Evolutionary conservation across 2,329 filamentous ascomycete species (phyloP), one percentile per base, ranked within the genome.

Genomic region (Fusarium sambucinum): DNA sequence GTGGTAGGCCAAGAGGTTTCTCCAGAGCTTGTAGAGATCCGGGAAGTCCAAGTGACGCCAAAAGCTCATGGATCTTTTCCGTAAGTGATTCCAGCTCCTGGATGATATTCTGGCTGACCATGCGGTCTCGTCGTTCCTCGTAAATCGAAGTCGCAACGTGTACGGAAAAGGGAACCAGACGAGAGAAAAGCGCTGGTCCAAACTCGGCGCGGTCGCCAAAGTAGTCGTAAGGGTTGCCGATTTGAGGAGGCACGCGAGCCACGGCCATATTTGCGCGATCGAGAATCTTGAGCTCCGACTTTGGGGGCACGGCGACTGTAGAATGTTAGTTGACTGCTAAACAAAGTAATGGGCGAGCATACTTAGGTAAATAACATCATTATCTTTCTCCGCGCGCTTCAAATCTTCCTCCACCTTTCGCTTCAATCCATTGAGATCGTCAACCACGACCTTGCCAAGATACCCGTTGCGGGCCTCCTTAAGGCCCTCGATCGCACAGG

Each of bases 71-170:
- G 0, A 98, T 85, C 66, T 90, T 89, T 61, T 91, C 89, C 0
- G 93, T 97, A 71, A 98, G 85, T 0, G 84, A 85, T 73, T 98
- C 94, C 6, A 98, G 82, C 74, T 96, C 91, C 27, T 91, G 89
- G 48, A 97, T 91, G 32, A 98, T 93, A 51, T 88, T 92, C 70
- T 93, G 92, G 75, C 96, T 97, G 42, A 99, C 90, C 59, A 97
- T 83, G n/a, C 94, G 87, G 77, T 99, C 94, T 59, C 94, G 87
- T 16, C 94, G 88, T 76, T 98, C 94, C 56, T 94, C 94, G 75
- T 99, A 99, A 33, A 98, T 97, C 47, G 93, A 97, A 2, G 94
- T 93, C 10, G 96, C 96, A 48, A 98, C 87, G 75, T 99, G 96
- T 0, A 98, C 96, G 0, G 94, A 94, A 77, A 97, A 98, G 0